Evolutionary conservation across 163 green algal genomes (phyloP), one percentile per base, ranked within the genome.

Genomic region (Botryococcus braunii): DNA sequence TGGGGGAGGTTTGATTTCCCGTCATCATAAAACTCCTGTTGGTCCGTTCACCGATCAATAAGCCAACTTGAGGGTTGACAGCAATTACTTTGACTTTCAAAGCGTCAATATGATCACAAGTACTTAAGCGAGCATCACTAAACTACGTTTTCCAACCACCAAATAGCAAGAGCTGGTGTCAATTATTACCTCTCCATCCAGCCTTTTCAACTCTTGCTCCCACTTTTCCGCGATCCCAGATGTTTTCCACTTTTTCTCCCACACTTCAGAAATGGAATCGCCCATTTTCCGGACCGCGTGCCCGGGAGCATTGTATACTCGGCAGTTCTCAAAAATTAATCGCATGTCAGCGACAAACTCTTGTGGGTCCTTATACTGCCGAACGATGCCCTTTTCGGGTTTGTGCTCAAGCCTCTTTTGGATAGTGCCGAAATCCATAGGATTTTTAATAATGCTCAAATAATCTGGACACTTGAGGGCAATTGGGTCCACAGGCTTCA

Each of bases 341-440:
- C 89, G 80, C 62, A 95, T 72, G 70, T 95, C 89, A 40, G 86
- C 83, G 0, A 76, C 62, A 64, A 92, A 91, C 73, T 91, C 80
- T 5, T 74, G 41, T 5, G 82, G 76, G 39, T 75, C 63, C 13
- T 31, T 74, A 76, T 95, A 95, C 39, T 65, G 50, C 17, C 75
- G 64, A 21, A 35, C 2, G 2, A 36, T 64, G 47, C 46, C 62
- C 48, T 57, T 62, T 3, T 17, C 55, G 32, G 55, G 49, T 11
- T 67, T 29, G 34, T 47, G 57, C 47, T 66, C 60, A 43, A 79
- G 77, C 74, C 85, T 88, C 39, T 74, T 66, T 6, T 79, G 71
- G 32, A 96, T 79, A 17, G 87, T 95, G 62, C 79, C 77, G 34
- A 97, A 74, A 77, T 96, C 90, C 86, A 95, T 96, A n/a, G 91